Base-by-base conservation (phyloP, 257 asterid species). In the Dorcoceras hygrometricum region DNA sequence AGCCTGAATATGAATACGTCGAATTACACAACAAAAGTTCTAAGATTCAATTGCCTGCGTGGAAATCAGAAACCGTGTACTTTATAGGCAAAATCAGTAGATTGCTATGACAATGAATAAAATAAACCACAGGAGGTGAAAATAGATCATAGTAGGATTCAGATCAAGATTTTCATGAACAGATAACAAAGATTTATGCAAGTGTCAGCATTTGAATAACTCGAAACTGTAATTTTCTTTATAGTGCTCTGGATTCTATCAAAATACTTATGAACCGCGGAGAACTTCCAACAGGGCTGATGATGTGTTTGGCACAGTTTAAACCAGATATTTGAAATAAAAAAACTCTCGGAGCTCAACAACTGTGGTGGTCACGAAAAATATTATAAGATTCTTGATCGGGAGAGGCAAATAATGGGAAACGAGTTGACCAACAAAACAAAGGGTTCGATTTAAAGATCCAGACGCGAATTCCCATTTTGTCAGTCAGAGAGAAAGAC, bases 391-490 rank as follows among this genome's bases (percentile, higher is more conserved):
- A 69, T 46, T 69, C 76, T 58, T 65, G 69, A 75, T 62, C 50
- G 27, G 36, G 19, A 32, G 25, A 16, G 6, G 31, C 39, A 19
- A 31, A 46, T 8, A 28, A 31, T 4, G 39, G 22, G 7, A 43
- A 36, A 53, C 61, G 14, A 65, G 63, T 67, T 36, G 73, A 54
- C 24, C 18, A 6, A 63, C 56, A 26, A 70, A 11, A 46, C 54
- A 32, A 61, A 39, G 70, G 43, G 24, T n/a, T 11, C 25, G 14
- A 67, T 57, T 16, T 39, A 69, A 68, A 64, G 77, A 80, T 74
- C 72, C 48, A 61, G 46, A 46, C 19, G 18, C 7, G 59, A 29
- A 67, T 34, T 66, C 66, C 58, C 51, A 5, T 46, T 8, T 12
- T 36, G 22, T 62, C 24, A 34, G 67, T 55, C 18, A 57, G 55